These are phyloP conservation scores for Perkinsus olseni DNA, from an alignment of 169 alveolate genomes.

Conservation along the genomic window DNA sequence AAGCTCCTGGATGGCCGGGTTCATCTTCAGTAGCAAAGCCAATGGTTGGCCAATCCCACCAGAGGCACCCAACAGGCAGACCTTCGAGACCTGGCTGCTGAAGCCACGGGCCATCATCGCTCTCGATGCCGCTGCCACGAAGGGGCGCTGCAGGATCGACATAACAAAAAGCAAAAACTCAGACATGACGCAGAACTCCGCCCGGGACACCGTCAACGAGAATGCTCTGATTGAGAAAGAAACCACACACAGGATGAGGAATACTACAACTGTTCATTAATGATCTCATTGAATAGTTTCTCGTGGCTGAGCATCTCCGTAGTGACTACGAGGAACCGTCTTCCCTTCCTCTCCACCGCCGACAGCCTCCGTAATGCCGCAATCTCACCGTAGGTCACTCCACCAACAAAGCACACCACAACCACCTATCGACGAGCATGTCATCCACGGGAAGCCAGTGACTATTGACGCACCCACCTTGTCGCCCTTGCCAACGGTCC, in stretches of 20 bases:
- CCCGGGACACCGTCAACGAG: not conserved
- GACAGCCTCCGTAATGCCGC: slow-evolving; percentile 54
- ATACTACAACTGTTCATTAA: not conserved
- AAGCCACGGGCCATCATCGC: not conserved
- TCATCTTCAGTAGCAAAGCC: not conserved
- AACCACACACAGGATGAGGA: not conserved
- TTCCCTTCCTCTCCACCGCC: slow-evolving; percentile 25
- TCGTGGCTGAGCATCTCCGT: slow-evolving; percentile 30
- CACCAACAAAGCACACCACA: slow-evolving; percentile 42
- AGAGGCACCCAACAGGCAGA: not conserved
- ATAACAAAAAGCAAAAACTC: not conserved
- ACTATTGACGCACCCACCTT: slow-evolving; percentile 16
- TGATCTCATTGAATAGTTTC: not conserved
- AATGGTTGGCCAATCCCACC: slow-evolving; percentile 11
- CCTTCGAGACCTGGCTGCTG: slow-evolving; percentile 5
- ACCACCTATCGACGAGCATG: too few species aligned
- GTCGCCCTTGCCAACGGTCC: slow-evolving; percentile 17
- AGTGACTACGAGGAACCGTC: slow-evolving; percentile 33
- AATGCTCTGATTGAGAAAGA: not conserved
- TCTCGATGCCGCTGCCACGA: not conserved
- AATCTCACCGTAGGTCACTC: slow-evolving; percentile 63
- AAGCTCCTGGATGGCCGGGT: slow-evolving; percentile 1
- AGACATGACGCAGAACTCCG: not conserved
- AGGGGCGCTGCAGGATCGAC: not conserved
- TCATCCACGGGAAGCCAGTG: slow-evolving; percentile 30